These are phyloP conservation scores for Rhynchosporium secalis DNA, from an alignment of 2,329 filamentous ascomycete genomes.

Conservation along the genomic window DNA sequence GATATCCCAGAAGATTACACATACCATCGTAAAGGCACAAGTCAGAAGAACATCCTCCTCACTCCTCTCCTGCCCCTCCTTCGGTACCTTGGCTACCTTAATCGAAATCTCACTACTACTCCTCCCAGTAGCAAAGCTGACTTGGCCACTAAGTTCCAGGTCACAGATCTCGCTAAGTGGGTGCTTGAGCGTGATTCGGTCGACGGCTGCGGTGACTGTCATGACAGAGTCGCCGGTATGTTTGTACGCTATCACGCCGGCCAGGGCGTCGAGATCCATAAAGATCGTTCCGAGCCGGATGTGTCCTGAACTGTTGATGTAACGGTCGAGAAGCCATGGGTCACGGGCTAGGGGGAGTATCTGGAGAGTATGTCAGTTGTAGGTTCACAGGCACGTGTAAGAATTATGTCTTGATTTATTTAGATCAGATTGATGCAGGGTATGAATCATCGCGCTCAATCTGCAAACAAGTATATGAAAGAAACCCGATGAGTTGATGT, in stretches of 20 bases:
- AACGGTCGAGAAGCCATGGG: constrained; percentile 69
- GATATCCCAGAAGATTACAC: background rate
- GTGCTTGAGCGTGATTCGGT: constrained; percentile 52
- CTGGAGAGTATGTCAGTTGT: constrained; percentile 41
- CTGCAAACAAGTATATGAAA: background rate
- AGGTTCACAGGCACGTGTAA: background rate
- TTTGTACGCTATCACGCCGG: constrained; percentile 69
- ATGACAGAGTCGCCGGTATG: constrained; percentile 61
- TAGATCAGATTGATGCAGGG: too few relatives aligned
- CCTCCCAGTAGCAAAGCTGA: constrained; percentile 63
- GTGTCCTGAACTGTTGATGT: constrained; percentile 68
- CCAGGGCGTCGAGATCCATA: constrained; percentile 72
- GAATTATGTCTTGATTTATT: too few relatives aligned
- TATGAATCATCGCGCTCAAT: background rate
- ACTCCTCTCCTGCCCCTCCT: constrained; percentile 50
- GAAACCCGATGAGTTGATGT: background rate
- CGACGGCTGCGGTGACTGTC: constrained; percentile 44
- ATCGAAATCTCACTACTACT: constrained; percentile 70
- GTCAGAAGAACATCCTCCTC: constrained; percentile 66
- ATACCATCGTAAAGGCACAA: constrained; percentile 74
- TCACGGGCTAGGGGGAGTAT: constrained; percentile 64
- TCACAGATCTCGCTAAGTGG: constrained; percentile 69
- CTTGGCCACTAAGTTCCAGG: constrained; percentile 57
- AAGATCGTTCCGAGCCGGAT: constrained; percentile 54
- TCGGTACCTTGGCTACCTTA: constrained; percentile 64